A percentile compares a stretch with the other conserved stretches of the same genome.
Conservation (phyloP, 305 asterid species). For the Fraxinus platypoda region DNA sequence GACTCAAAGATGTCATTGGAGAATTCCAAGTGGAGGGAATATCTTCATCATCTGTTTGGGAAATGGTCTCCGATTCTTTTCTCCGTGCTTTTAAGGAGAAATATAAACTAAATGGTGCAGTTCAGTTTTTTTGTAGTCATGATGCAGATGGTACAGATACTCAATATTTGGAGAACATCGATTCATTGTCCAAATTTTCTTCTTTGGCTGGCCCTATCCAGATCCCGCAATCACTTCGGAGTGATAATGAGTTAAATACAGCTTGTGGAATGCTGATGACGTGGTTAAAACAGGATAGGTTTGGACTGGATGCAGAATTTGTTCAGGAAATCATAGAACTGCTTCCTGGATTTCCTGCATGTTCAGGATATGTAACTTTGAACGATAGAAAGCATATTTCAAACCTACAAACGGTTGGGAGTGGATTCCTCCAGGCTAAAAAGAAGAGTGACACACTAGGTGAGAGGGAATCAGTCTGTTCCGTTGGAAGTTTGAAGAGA, state of each 20-base stretch:
- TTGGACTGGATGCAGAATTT: constrained; percentile 83
- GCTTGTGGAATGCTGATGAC: constrained; percentile 55
- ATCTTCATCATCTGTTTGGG: constrained; percentile 76
- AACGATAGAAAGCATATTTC: constrained; percentile 50
- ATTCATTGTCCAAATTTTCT: constrained; percentile 63
- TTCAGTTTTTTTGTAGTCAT: constrained; percentile 72
- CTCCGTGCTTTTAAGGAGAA: constrained; percentile 44
- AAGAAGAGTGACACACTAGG: constrained; percentile 36
- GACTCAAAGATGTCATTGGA: constrained; percentile 53
- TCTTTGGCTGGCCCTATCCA: constrained; percentile 39
- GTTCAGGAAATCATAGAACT: constrained; percentile 87
- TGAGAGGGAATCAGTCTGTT: constrained; percentile 12
- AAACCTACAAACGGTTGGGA: constrained; percentile 58
- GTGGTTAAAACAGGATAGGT: constrained; percentile 82
- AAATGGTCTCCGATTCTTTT: constrained; percentile 57
- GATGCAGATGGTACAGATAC: constrained; percentile 32
- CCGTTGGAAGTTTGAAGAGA: constrained; percentile 43
- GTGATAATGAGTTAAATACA: constrained; percentile 48
- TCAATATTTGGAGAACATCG: constrained; percentile 36
- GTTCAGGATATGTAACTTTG: constrained; percentile 60
- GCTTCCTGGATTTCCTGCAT: constrained; percentile 67
- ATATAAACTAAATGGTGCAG: constrained; percentile 55
- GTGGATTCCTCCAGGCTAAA: constrained; percentile 75
- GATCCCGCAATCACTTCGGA: constrained; percentile 48
- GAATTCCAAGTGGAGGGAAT: constrained; percentile 74